Conservation (phyloP, 768 basidiomycete species). For the Xerocomus spinulosus region DNA sequence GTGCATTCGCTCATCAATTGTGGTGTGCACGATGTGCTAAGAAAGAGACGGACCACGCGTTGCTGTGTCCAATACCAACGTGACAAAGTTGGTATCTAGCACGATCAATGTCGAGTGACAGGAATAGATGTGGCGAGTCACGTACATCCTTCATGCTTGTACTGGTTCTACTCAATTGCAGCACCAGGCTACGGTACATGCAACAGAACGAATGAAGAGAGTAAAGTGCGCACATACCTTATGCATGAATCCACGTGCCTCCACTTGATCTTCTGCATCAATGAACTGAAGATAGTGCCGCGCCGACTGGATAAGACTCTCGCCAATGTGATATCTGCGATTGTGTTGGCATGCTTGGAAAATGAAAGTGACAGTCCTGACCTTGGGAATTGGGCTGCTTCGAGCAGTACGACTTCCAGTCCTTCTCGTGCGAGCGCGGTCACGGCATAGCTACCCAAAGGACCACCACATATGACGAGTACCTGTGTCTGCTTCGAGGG, state of each 20-base stretch:
- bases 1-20: neutral
- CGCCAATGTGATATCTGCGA: constrained; percentile 44
- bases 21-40: too few relatives aligned
- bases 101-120: neutral
- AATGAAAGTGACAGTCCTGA: constrained; percentile 12
- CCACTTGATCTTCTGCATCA: constrained; percentile 42
- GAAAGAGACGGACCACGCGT: constrained; percentile 44
- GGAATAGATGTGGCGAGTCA: neutral
- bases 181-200: constrained; percentile 46
- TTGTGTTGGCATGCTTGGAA: neutral
- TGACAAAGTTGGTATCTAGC: constrained; percentile 57
- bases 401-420: constrained; percentile 51
- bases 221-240: constrained; percentile 37
- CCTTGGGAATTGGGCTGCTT: constrained; percentile 55
- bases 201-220: neutral
- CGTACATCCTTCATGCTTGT: constrained; percentile 56
- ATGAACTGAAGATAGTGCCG: constrained; percentile 51
- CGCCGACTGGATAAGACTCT: constrained; percentile 47
- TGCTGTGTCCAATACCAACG: constrained; percentile 42
- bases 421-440: constrained; percentile 54
- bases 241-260: constrained; percentile 38
- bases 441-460: constrained; percentile 54
- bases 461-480: constrained; percentile 58
- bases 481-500: constrained; percentile 25
- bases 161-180: constrained; percentile 54